Evolutionary conservation across 2,329 filamentous ascomycete species (phyloP), one percentile per base, ranked within the genome.

Genomic region (Pseudogymnoascus sp.): DNA sequence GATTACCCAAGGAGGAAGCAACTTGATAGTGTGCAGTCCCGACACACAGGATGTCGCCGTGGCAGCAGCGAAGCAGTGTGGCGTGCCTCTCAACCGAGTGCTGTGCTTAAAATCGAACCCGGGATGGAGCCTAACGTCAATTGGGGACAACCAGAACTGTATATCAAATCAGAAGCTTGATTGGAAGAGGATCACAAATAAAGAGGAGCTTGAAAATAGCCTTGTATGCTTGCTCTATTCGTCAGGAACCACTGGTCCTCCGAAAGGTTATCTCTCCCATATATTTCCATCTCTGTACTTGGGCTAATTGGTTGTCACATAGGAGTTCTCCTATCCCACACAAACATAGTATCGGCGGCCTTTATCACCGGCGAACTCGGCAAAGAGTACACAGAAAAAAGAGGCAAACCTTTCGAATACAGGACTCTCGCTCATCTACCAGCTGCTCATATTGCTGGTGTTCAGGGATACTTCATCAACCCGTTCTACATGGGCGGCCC

Each of bases 201-300:
- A 86, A 62, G 78, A 77, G 0, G 71, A 75, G 0, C 75, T 80
- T 41, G 74, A 82, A 2, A 76, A 78, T 61, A 72, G 74, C 14
- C 77, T 78, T 2, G 82, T 84, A 0, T 83, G 88, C 62, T 80
- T 94, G 63, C 93, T 94, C 71, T 94, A 93, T 74, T 88, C 84
- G 64, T 86, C 82, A 11, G 87, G 90, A 4, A 95, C 90, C 0
- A 94, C 90, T 0, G 90, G 90, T 5, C 79, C 90, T 3, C 89
- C 90, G 9, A 95, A 94, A 71, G 90, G 47, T 53, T 20, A 2
- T 33, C 9, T 20, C 9, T 1, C 5, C 5, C 11, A 33, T 3
- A 33, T 14, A 33, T 20, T 4, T 22, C n/a, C 28, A 1, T 14
- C 2, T 18, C 12, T 2, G 57, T 4, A 63, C 62, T 2, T 63